These are phyloP conservation scores for Coemansia sp. DNA, from an alignment of 192 early-diverging fungal genomes.

Conservation along the genomic window DNA sequence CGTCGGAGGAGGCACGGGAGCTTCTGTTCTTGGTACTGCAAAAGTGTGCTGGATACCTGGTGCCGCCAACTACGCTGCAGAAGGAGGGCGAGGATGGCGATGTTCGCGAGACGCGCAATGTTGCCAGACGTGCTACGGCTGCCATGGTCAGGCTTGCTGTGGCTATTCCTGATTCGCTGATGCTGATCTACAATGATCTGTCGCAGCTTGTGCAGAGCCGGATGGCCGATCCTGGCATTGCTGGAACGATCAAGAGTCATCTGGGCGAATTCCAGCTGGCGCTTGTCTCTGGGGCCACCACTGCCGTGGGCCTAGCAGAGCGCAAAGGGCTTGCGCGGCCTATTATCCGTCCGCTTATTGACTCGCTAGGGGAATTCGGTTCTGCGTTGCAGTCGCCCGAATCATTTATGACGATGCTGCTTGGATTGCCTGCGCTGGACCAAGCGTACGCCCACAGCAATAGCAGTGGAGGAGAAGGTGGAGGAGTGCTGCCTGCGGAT, in stretches of 20 bases:
- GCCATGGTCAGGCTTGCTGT: slow-evolving; percentile 40
- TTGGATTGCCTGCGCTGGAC: slow-evolving; percentile 37
- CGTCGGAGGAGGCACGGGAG: slow-evolving; percentile 14
- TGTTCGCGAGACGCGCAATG: slow-evolving; percentile 16
- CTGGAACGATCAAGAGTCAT: slow-evolving; percentile 28
- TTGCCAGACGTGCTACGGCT: slow-evolving; percentile 37
- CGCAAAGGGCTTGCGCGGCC: slow-evolving; percentile 40
- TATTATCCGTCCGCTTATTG: slow-evolving; percentile 36
- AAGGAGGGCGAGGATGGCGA: neutral
- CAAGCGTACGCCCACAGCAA: slow-evolving; percentile 7
- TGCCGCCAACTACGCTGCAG: neutral
- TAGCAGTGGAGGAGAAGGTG: neutral
- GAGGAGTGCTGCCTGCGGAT: neutral
- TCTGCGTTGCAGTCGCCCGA: slow-evolving; percentile 33
- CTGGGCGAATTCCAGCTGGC: slow-evolving; percentile 49
- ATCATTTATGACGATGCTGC: slow-evolving; percentile 18
- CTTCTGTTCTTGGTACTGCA: slow-evolving; percentile 37
- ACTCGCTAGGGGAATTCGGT: slow-evolving; percentile 17
- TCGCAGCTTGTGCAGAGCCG: slow-evolving; percentile 29
- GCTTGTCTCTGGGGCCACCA: slow-evolving; percentile 33
- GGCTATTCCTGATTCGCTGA: slow-evolving; percentile 45
- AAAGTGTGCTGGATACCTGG: slow-evolving; percentile 23
- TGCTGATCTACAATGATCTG: slow-evolving; percentile 40
- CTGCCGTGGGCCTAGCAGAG: slow-evolving; percentile 17
- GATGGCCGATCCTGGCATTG: slow-evolving; percentile 22